Conservation (phyloP, 2,329 filamentous ascomycete species). For the Exutisphaerella laricina region DNA sequence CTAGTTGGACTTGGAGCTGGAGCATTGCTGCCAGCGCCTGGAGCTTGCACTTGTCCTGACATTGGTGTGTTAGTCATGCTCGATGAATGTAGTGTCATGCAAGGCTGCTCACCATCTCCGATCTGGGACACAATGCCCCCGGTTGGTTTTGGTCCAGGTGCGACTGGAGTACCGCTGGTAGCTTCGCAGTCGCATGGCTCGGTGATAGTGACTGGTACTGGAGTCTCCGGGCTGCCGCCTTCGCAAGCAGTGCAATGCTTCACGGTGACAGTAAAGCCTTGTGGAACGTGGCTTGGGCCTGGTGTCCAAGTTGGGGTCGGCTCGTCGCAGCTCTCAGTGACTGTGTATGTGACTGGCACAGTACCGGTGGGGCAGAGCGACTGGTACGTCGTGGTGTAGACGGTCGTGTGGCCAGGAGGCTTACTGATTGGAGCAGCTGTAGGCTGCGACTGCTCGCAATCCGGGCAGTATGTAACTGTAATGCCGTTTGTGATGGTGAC, state of each 20-base stretch:
- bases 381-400: constrained; percentile 34
- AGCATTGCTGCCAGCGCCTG: constrained; percentile 4
- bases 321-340: constrained; percentile 35
- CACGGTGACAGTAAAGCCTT: constrained; percentile 33
- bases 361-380: constrained; percentile 33
- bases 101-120: constrained; percentile 16
- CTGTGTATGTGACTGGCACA: constrained; percentile 32
- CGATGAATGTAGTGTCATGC: constrained; percentile 4
- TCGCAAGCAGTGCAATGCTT: constrained; percentile 32
- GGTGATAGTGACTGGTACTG: constrained; percentile 32
- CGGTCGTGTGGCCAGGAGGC: constrained; percentile 29
- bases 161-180: constrained; percentile 22
- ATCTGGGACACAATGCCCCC: constrained; percentile 19
- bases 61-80: neutral
- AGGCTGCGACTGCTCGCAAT: constrained; percentile 24
- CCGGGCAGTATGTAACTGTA: constrained; percentile 35
- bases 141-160: constrained; percentile 17
- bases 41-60: constrained; percentile 18
- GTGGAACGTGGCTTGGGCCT: constrained; percentile 31
- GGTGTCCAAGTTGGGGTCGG: constrained; percentile 32
- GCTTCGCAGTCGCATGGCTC: constrained; percentile 34
- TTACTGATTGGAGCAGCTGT: constrained; percentile 9
- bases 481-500: constrained; percentile 33
- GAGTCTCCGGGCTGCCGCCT: constrained; percentile 16
- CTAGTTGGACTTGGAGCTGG: constrained; percentile 4